Evolutionary conservation across 345 rosid species (phyloP), one percentile per base, ranked within the genome.

Genomic region (Cardamine occulta): DNA sequence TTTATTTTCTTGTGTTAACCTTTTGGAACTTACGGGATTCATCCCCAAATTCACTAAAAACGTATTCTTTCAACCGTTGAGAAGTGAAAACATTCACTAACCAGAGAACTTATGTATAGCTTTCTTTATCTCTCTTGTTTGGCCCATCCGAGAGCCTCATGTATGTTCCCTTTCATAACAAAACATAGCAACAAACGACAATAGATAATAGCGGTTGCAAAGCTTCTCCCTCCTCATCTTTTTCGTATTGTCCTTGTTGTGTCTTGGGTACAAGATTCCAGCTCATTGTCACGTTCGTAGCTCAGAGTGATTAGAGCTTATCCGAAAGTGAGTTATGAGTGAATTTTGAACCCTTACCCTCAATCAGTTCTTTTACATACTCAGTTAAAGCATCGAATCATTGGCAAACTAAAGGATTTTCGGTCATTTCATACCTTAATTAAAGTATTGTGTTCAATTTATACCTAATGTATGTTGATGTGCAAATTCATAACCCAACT

Each of bases 241-340:
- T 24, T 17, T 69, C 35, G 64, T 42, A 28, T 28, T 69, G 42
- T 56, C 62, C 35, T 67, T 53, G 72, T 67, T 67, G 72, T 52
- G 35, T 29, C 39, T 56, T 56, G 42, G 9, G 54, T 56, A 42
- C 54, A 17, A 48, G 34, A 31, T 48, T 32, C 58, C 67, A 71
- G 67, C 67, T 60, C 75, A 72, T 60, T 72, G 59, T 48, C 60
- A 72, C 44, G 49, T 72, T 60, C 13, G 37, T 72, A 60, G 68
- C 58, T 71, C 52, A 19, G 51, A 62, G 48, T 44, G 3, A 44
- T 14, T 51, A 40, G 7, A 42, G 29, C 69, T 72, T 39, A 72
- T 62, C 69, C 49, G 10, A 72, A 62, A 23, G 53, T 17, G 69
- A 35, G 31, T 39, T 39, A 37, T 23, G 7, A 37, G 51, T 54